Evolutionary conservation across 2,329 filamentous ascomycete genomes (phyloP).

Genomic region (Penicillium sp.): DNA sequence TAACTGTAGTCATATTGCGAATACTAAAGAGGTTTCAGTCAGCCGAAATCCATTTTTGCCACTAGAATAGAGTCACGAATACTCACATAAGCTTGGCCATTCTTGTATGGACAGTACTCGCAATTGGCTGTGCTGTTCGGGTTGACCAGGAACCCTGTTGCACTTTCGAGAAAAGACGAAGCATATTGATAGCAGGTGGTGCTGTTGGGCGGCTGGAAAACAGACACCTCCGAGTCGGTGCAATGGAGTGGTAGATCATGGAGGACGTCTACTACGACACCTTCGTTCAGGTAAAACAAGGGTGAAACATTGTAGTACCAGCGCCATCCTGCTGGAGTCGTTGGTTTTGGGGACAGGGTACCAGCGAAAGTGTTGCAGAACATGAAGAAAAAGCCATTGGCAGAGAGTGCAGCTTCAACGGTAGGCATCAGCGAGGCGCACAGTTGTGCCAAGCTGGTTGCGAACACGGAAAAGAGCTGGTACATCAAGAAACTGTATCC

Average conservation of each 20-base stretch:
- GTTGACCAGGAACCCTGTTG: constrained; percentile 62
- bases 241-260: constrained; percentile 61
- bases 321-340: constrained; percentile 72
- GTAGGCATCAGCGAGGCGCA: constrained; percentile 69
- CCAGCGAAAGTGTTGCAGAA: constrained; percentile 79
- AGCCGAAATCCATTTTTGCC: constrained; percentile 38
- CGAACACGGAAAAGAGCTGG: constrained; percentile 67
- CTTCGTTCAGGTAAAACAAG: constrained; percentile 71
- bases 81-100: constrained; percentile 69
- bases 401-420: constrained; percentile 70
- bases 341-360: constrained; percentile 69
- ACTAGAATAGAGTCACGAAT: constrained; percentile 48
- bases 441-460: constrained; percentile 60
- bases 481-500: constrained; percentile 83
- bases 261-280: constrained; percentile 70
- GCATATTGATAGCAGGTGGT: constrained; percentile 70
- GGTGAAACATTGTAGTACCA: constrained; percentile 82
- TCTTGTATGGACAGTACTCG: constrained; percentile 70
- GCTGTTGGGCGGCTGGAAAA: constrained; percentile 60
- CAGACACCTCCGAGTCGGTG: constrained; percentile 56
- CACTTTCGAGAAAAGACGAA: constrained; percentile 58
- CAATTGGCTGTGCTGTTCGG: constrained; percentile 59
- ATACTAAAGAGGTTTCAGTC: background rate
- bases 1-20: constrained; percentile 2
- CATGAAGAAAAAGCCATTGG: constrained; percentile 77